Evolutionary conservation across 73 alveolate species (phyloP).

Genomic region (Durusdinium trenchii): DNA sequence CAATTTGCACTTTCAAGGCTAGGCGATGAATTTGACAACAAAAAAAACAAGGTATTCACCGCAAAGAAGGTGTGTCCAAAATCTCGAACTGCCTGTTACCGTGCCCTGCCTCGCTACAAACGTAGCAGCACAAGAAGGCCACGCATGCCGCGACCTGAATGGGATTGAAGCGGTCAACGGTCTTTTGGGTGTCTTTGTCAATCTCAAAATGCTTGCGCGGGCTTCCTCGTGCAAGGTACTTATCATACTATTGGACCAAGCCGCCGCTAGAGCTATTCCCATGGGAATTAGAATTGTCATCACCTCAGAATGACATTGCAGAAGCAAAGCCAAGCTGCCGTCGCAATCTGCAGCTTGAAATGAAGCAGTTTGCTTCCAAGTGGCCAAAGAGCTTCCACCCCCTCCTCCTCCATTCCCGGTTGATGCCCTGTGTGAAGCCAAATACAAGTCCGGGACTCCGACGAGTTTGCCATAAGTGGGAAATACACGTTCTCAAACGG

Average conservation of each 20-base stretch:
- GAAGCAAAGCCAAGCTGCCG: too few relatives aligned
- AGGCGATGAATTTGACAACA: neutral
- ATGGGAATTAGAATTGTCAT: slow-evolving; percentile 45
- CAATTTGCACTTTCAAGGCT: neutral
- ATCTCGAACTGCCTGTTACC: neutral
- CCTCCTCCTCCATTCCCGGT: slow-evolving; percentile 10
- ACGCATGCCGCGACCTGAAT: slow-evolving; percentile 63
- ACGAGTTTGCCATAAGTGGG: too few relatives aligned
- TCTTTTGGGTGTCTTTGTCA: neutral
- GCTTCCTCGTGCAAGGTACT: neutral
- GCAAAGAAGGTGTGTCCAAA: neutral
- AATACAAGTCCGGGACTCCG: too few relatives aligned
- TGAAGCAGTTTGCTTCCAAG: too few relatives aligned
- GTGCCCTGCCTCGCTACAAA: slow-evolving; percentile 52
- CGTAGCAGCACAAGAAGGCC: slow-evolving; percentile 86
- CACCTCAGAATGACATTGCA: neutral
- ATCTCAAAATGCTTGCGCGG: neutral
- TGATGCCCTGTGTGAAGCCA: neutral
- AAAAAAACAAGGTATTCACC: neutral
- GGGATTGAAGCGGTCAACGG: neutral
- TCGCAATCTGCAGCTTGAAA: too few relatives aligned
- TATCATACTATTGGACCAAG: too few relatives aligned
- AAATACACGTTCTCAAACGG: too few relatives aligned
- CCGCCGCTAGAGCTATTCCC: slow-evolving; percentile 25
- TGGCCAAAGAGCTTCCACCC: neutral